Base-by-base conservation (phyloP, 441 rosid species). In the Sinapis alba region DNA sequence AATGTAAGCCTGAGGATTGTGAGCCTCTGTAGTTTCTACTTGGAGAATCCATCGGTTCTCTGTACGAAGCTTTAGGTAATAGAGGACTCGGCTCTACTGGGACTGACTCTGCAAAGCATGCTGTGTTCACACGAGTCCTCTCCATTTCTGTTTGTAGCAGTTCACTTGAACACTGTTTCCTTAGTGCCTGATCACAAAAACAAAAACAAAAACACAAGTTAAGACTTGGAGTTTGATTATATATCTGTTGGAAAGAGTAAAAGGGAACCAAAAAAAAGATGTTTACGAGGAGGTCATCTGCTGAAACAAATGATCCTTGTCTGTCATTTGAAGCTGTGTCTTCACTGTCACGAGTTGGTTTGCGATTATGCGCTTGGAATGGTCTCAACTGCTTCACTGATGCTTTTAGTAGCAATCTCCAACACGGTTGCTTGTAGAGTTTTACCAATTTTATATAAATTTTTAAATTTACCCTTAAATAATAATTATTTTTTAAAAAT, bases 311-410 rank as follows among this genome's bases (percentile, higher is more conserved):
- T 81, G 75, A 77, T 61, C 87, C 96, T 78, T 85, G 98, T 78
- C 85, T 86, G 60, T 93, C 99, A 57, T 95, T 97, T 53, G 88
- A 84, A 79, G 79, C 83, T 36, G 97, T 89, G 59, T 95, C 97
- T 82, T 95, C 97, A 72, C 99, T 90, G 59, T 98, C 98, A 72
- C 96, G 96, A 74, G 99, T 95, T 78, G 97, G 80, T 68, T 97
- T 84, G 51, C 97, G 90, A 27, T 82, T 81, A 28, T 83, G 83
- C 51, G n/a, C 94, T 93, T 30, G 94, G 94, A 9, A 93, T 91
- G 77, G 76, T 88, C 69, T 93, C 97, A 32, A 75, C 87, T 69
- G 78, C 81, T 81, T 90, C 96, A 20, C 87, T 63, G 71, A 82
- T 80, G 71, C 88, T 87, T 86, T 91, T 94, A 2, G 93, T 90